Conservation (phyloP, 2,329 filamentous ascomycete species). For the Botryotinia convoluta region DNA sequence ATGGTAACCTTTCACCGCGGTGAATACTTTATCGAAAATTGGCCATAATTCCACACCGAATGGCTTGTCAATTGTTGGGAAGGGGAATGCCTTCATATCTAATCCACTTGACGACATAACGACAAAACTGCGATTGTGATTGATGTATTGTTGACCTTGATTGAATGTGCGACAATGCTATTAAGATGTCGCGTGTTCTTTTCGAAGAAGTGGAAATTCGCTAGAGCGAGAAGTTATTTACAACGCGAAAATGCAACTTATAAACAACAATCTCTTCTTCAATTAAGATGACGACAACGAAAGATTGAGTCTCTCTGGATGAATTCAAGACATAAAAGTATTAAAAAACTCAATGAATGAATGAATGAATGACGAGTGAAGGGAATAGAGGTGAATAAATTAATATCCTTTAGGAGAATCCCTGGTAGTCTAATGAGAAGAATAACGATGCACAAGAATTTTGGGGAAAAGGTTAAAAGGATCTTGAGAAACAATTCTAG, state of each 20-base stretch:
- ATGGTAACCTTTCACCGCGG: constrained; percentile 73
- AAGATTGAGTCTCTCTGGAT: background rate
- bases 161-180: background rate
- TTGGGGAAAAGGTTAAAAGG: background rate
- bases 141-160: background rate
- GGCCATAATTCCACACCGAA: constrained; percentile 93
- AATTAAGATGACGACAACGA: background rate
- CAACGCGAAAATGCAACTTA: constrained; percentile 15
- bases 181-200: constrained; percentile 12
- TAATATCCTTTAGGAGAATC: constrained; percentile 12
- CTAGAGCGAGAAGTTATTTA: constrained; percentile 19
- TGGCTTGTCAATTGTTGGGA: constrained; percentile 83
- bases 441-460: constrained; percentile 8
- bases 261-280: background rate
- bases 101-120: constrained; percentile 20
- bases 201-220: constrained; percentile 17
- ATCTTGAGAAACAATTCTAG: background rate
- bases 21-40: constrained; percentile 86
- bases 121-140: constrained; percentile 10
- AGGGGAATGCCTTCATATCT: constrained; percentile 44
- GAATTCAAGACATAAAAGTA: constrained; percentile 11
- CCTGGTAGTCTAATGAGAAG: background rate
- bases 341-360: constrained; percentile 2
- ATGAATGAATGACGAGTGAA: constrained; percentile 17
- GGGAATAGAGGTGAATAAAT: constrained; percentile 1